Percentiles rank a stretch among this genome's conserved stretches.
Evolutionary conservation across 768 basidiomycete species (phyloP).

Genomic region (Xerocomus brunneocitrinus): DNA sequence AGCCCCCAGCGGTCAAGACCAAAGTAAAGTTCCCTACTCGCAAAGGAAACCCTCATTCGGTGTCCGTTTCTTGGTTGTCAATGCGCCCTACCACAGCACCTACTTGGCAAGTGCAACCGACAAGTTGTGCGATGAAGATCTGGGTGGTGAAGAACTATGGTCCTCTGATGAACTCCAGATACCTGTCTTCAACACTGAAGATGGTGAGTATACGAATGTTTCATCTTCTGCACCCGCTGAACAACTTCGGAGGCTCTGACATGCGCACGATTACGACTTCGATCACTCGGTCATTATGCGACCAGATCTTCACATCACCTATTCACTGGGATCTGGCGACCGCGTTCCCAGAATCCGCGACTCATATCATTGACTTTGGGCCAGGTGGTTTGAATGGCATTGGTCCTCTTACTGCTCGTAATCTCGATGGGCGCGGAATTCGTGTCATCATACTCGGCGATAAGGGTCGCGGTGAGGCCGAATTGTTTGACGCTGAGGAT

Average conservation of each 20-base stretch:
- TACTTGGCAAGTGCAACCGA: slow-evolving; percentile 76
- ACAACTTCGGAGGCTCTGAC: slow-evolving; percentile 62
- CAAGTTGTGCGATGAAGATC: slow-evolving; percentile 70
- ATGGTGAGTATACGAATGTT: slow-evolving; percentile 53
- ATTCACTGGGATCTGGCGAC: slow-evolving; percentile 94
- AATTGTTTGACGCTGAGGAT: slow-evolving; percentile 65
- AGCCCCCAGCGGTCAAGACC: slow-evolving; percentile 83
- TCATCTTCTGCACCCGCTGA: slow-evolving; percentile 21
- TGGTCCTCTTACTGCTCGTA: slow-evolving; percentile 83
- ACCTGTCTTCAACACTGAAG: slow-evolving; percentile 89
- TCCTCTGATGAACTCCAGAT: slow-evolving; percentile 61
- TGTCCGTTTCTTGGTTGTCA: slow-evolving; percentile 90
- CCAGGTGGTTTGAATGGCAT: slow-evolving; percentile 93
- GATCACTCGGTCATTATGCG: slow-evolving; percentile 82
- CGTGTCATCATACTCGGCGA: slow-evolving; percentile 89
- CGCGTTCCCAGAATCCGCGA: slow-evolving; percentile 83
- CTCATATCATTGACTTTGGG: slow-evolving; percentile 95
- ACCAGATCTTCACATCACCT: slow-evolving; percentile 87
- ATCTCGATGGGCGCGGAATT: slow-evolving; percentile 90
- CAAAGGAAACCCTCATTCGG: slow-evolving; percentile 93
- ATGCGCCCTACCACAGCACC: slow-evolving; percentile 91
- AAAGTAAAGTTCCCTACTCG: slow-evolving; percentile 90
- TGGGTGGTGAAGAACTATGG: slow-evolving; percentile 79
- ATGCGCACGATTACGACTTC: slow-evolving; percentile 65
- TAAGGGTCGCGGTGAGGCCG: slow-evolving; percentile 81